Conservation (phyloP, 352 stramenopile species). For the Phytopythium aichiense region DNA sequence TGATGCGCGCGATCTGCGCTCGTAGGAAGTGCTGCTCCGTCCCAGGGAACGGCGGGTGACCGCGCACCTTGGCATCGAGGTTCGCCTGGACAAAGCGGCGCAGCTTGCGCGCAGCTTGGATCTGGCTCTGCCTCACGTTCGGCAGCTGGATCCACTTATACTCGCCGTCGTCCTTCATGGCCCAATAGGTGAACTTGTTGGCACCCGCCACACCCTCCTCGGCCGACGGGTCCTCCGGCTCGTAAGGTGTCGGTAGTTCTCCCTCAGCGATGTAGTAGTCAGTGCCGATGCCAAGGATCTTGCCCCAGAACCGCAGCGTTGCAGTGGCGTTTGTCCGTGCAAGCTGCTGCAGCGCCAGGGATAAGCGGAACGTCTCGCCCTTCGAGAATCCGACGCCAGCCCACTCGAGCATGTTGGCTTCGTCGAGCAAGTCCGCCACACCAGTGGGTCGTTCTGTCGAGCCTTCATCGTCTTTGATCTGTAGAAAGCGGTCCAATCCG, state of each 20-base stretch:
- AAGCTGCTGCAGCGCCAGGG: conserved; percentile 55
- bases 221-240: conserved; percentile 66
- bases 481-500: not conserved
- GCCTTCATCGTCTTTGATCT: conserved; percentile 38
- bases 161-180: conserved; percentile 71
- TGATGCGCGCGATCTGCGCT: conserved; percentile 89
- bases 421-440: conserved; percentile 64
- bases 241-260: conserved; percentile 34
- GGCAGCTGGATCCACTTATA: conserved; percentile 86
- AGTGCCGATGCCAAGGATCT: conserved; percentile 60
- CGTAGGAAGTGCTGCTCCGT: conserved; percentile 84
- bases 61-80: conserved; percentile 70
- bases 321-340: conserved; percentile 48
- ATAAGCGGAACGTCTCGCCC: conserved; percentile 69
- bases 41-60: conserved; percentile 88
- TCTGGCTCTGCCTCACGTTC: conserved; percentile 66
- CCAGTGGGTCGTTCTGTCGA: conserved; percentile 30
- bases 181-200: conserved; percentile 92
- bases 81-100: conserved; percentile 77
- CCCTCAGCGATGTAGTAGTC: conserved; percentile 89
- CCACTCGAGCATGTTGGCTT: conserved; percentile 84
- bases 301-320: conserved; percentile 87
- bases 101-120: conserved; percentile 75
- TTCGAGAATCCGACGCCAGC: conserved; percentile 69
- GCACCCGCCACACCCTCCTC: conserved; percentile 59